Evolutionary conservation across 2,329 filamentous ascomycete species (phyloP).

Genomic region (Fusarium lateritium): DNA sequence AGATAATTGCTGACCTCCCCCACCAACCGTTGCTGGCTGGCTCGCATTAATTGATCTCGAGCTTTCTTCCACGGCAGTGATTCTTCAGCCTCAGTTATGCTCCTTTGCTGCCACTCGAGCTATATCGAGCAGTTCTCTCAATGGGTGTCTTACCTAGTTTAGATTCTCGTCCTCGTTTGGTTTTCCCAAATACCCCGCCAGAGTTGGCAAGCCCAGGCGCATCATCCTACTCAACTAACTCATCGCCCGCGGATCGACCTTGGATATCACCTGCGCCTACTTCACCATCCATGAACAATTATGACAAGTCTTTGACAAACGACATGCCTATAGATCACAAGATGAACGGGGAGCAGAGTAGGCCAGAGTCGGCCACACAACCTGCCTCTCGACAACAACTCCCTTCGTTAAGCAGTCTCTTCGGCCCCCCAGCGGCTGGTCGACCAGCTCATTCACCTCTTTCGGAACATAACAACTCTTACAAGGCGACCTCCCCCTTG

Average conservation of each 20-base stretch:
- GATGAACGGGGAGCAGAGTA: constrained; percentile 55
- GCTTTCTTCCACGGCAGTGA: constrained; percentile 29
- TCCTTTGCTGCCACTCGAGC: constrained; percentile 45
- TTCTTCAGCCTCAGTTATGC: constrained; percentile 45
- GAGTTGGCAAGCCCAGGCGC: constrained; percentile 68
- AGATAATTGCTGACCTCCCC: constrained; percentile 48
- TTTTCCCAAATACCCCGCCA: constrained; percentile 68
- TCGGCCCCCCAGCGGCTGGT: constrained; percentile 63
- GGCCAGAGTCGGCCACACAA: constrained; percentile 54
- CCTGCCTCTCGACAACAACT: constrained; percentile 62
- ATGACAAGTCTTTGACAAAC: constrained; percentile 64
- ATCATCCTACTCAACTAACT: constrained; percentile 63
- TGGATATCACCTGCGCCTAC: constrained; percentile 59
- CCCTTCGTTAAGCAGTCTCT: constrained; percentile 70
- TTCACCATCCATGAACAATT: constrained; percentile 71
- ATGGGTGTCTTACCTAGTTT: constrained; percentile 69
- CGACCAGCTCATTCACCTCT: constrained; percentile 62
- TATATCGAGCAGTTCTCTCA: constrained; percentile 58
- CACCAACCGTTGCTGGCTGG: constrained; percentile 31
- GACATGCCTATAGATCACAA: constrained; percentile 60
- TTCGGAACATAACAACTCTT: constrained; percentile 62
- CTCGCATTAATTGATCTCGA: constrained; percentile 38
- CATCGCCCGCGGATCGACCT: constrained; percentile 60
- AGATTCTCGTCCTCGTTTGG: constrained; percentile 66
- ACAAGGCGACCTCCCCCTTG: constrained; percentile 62